These are phyloP conservation scores for Millerozyma miso DNA, from an alignment of 805 yeast genomes.

Conservation along the genomic window DNA sequence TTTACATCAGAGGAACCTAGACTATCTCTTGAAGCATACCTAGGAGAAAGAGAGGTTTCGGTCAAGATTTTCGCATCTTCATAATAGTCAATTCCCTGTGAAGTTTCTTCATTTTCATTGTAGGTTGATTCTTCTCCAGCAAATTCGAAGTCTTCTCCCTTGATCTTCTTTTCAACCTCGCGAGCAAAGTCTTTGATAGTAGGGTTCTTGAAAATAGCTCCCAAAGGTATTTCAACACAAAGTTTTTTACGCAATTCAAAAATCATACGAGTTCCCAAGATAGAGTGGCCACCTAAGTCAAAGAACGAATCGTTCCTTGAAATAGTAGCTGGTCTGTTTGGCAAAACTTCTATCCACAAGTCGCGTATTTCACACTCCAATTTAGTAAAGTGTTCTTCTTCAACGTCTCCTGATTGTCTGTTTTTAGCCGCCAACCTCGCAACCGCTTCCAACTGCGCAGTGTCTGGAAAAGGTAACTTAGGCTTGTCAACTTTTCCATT, in stretches of 20 bases:
- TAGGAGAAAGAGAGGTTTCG: slow-evolving; percentile 33
- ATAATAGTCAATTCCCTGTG: slow-evolving; percentile 46
- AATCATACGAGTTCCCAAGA: slow-evolving; percentile 94
- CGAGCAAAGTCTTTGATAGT: slow-evolving; percentile 75
- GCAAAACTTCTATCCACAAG: slow-evolving; percentile 81
- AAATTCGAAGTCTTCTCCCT: slow-evolving; percentile 45
- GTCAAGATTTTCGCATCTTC: slow-evolving; percentile 65
- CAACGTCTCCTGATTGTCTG: slow-evolving; percentile 41
- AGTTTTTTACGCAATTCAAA: slow-evolving; percentile 80
- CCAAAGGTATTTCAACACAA: slow-evolving; percentile 80
- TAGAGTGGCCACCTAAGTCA: slow-evolving; percentile 97
- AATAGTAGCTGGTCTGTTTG: slow-evolving; percentile 76
- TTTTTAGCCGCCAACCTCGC: slow-evolving; percentile 43
- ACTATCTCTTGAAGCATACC: slow-evolving; percentile 44
- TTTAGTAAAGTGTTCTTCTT: slow-evolving; percentile 46
- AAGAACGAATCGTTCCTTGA: slow-evolving; percentile 85
- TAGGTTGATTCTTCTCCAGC: slow-evolving; percentile 23
- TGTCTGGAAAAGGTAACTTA: slow-evolving; percentile 89
- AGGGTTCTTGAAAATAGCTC: slow-evolving; percentile 85
- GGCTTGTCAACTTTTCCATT: slow-evolving; percentile 99
- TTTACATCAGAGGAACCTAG: slow-evolving; percentile 38
- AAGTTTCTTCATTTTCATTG: slow-evolving; percentile 22
- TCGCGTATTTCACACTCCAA: slow-evolving; percentile 69
- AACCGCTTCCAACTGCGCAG: slow-evolving; percentile 77
- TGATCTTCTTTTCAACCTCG: slow-evolving; percentile 58